Percentiles rank a stretch among this genome's conserved stretches.
These are phyloP conservation scores for Sporothrix sp. DNA, from an alignment of 2,329 filamentous ascomycete species.

Conservation along the genomic window DNA sequence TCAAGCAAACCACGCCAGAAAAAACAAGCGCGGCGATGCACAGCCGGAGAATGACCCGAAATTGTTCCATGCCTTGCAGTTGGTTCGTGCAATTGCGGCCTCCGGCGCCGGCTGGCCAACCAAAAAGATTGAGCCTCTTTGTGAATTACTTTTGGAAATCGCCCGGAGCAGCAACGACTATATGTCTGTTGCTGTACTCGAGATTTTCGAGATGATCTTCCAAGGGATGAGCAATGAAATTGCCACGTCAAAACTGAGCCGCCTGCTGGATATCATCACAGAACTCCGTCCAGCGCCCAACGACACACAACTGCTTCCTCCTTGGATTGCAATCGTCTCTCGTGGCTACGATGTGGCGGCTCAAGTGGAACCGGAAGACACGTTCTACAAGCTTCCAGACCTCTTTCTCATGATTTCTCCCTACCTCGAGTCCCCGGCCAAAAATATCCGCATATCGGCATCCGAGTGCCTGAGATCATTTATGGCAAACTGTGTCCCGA, in stretches of 20 bases:
- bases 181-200: constrained; percentile 91
- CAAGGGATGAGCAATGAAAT: constrained; percentile 82
- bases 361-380: constrained; percentile 80
- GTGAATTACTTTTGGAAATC: constrained; percentile 79
- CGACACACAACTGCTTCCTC: constrained; percentile 86
- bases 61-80: constrained; percentile 82
- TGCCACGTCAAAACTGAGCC: constrained; percentile 79
- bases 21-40: constrained; percentile 54
- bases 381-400: constrained; percentile 79
- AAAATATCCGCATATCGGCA: constrained; percentile 89
- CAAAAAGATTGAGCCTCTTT: constrained; percentile 86
- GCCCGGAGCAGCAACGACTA: constrained; percentile 88
- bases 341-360: constrained; percentile 89
- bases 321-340: constrained; percentile 93
- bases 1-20: constrained; percentile 52
- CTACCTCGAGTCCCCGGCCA: constrained; percentile 77
- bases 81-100: constrained; percentile 80
- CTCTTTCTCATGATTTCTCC: constrained; percentile 70
- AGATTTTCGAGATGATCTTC: constrained; percentile 96
- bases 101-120: constrained; percentile 93
- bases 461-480: constrained; percentile 94
- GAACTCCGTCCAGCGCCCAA: constrained; percentile 86
- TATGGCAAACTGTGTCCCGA: constrained; percentile 78
- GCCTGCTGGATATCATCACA: constrained; percentile 81
- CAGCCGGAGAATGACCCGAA: constrained; percentile 60